Percentiles rank a stretch among this genome's conserved stretches.
Conservation (phyloP, 139 green algal genomes). For the Asterochloris sp. region DNA sequence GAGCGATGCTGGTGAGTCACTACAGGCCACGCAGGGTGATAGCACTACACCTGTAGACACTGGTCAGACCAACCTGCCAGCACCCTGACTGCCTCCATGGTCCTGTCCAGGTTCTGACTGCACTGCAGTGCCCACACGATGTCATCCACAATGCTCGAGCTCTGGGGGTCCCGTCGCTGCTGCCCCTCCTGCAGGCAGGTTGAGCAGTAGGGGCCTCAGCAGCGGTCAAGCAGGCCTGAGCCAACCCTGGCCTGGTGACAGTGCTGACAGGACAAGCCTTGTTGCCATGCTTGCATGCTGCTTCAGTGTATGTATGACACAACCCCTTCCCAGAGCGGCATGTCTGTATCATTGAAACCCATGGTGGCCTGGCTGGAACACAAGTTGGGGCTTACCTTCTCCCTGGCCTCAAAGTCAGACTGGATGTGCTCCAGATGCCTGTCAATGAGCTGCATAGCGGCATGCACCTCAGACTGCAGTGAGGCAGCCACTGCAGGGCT, state of each 20-base stretch:
- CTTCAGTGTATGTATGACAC: too few species aligned
- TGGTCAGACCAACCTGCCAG: background rate
- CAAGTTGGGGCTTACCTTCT: background rate
- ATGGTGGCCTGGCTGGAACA: too few species aligned
- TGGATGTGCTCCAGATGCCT: constrained; percentile 7
- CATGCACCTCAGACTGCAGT: constrained; percentile 43
- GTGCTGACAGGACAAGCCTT: too few species aligned
- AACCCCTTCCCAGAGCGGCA: too few species aligned
- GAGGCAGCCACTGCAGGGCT: constrained; percentile 38
- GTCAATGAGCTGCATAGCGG: constrained; percentile 16
- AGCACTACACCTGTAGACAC: too few species aligned
- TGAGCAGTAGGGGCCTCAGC: background rate
- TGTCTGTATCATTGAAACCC: too few species aligned
- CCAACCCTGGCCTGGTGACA: too few species aligned
- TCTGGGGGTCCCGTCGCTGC: background rate
- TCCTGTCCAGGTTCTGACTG: constrained; percentile 10
- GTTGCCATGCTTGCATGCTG: too few species aligned
- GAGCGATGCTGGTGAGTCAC: too few species aligned
- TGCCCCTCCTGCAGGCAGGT: background rate
- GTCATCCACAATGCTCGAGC: background rate
- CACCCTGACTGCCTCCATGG: background rate
- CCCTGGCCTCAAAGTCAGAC: background rate
- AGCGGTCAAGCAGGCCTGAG: background rate
- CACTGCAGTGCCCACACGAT: constrained; percentile 20
- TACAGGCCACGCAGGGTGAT: too few species aligned